These are phyloP conservation scores for Rutstroemia sp. DNA, from an alignment of 2,329 filamentous ascomycete species.

Conservation along the genomic window DNA sequence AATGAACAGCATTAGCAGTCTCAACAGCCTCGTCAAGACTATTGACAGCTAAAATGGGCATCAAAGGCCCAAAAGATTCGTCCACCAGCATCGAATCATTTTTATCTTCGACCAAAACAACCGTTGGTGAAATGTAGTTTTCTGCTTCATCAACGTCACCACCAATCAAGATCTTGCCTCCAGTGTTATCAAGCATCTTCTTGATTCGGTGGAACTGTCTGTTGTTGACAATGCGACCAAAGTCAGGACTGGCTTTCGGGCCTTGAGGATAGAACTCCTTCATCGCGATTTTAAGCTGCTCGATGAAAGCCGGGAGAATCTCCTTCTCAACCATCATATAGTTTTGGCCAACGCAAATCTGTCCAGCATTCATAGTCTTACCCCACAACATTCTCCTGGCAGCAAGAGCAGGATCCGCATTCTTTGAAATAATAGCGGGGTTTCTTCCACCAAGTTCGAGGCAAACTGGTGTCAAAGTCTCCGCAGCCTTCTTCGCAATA, in stretches of 20 bases:
- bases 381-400: conserved; percentile 83
- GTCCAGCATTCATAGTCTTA: conserved; percentile 79
- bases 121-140: conserved; percentile 83
- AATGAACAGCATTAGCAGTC: conserved; percentile 72
- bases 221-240: conserved; percentile 72
- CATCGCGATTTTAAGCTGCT: conserved; percentile 63
- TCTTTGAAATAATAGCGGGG: conserved; percentile 83
- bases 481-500: conserved; percentile 81
- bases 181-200: conserved; percentile 78
- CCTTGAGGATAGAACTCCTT: conserved; percentile 80
- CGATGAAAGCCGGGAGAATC: conserved; percentile 63
- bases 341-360: conserved; percentile 90
- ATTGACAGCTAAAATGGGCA: conserved; percentile 71
- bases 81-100: conserved; percentile 73
- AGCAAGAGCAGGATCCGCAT: conserved; percentile 71
- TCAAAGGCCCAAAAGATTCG: conserved; percentile 91
- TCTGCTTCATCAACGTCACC: conserved; percentile 74
- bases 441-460: conserved; percentile 90
- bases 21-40: conserved; percentile 79
- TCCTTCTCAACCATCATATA: conserved; percentile 78
- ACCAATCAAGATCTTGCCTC: conserved; percentile 80
- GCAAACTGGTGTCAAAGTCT: conserved; percentile 77
- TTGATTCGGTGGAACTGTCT: conserved; percentile 76
- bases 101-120: conserved; percentile 71
- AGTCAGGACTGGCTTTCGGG: conserved; percentile 69